Base-by-base conservation (phyloP, 192 early-diverging fungal species). In the Glomus cerebriforme region DNA sequence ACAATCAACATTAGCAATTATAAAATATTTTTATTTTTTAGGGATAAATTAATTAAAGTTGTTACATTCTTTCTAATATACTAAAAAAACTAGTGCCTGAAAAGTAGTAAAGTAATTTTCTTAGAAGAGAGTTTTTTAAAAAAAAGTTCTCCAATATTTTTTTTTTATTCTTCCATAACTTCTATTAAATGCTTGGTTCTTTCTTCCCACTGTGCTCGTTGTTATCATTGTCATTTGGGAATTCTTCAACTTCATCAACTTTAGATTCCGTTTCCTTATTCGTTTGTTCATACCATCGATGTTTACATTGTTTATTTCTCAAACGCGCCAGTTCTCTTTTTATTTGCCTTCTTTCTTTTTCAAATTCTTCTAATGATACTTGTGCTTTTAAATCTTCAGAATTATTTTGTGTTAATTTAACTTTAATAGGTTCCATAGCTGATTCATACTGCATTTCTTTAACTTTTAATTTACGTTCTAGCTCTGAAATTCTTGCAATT, bases 261-360 rank as follows among this genome's bases (percentile, higher is more conserved):
- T 60, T 60, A 13, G 79, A 68, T 54, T 81, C 81, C 7, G 59
- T 76, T 39, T 80, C 70, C 37, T 82, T 78, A 59, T 89, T 87
- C 34, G 81, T 81, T 75, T 83, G 84, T 65, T 89, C 86, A 31
- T 89, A 89, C 88, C 88, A 89, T 64, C 88, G 88, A 72, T 89
- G 88, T 73, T 89, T 89, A 62, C 88, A 83, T 77, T 89, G 86
- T 76, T 89, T 86, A 29, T 82, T 82, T 68, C 84, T 86, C 15
- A 87, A 79, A 9, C 72, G 80, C 0, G 75, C 73, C 34, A 86
- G 39, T 32, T 88, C 80, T 37, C 82, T 80, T 12, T 64, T 75
- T 10, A 87, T 35, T 19, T 79, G 71, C 0, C 35, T 27, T 58
- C 81, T 68, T 19, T 81, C 77, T 7, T 66, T 58, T 74, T 87